These are phyloP conservation scores for Venturia oleaginea DNA, from an alignment of 2,329 filamentous ascomycete genomes.

Conservation along the genomic window DNA sequence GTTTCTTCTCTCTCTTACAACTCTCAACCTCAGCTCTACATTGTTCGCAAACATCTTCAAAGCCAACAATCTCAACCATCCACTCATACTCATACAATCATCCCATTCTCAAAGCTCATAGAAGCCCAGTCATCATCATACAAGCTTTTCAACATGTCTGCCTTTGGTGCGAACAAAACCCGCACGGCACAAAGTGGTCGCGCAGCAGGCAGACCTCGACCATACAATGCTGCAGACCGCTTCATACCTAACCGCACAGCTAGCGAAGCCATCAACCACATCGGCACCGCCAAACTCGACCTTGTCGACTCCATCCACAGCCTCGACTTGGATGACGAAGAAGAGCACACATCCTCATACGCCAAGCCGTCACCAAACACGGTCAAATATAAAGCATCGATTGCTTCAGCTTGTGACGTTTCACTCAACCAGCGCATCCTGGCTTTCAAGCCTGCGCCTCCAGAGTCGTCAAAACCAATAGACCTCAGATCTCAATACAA, in stretches of 20 bases:
- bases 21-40: not conserved
- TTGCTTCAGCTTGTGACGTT: slow-evolving; percentile 86
- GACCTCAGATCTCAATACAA: slow-evolving; percentile 98
- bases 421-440: slow-evolving; percentile 91
- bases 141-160: not conserved
- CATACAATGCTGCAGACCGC: slow-evolving; percentile 69
- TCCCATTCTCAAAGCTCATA: not conserved
- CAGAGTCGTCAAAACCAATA: slow-evolving; percentile 96
- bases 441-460: slow-evolving; percentile 95
- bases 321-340: slow-evolving; percentile 63
- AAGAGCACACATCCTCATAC: slow-evolving; percentile 53
- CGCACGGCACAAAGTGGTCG: not conserved
- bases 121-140: too few species aligned
- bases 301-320: slow-evolving; percentile 58
- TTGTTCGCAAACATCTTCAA: not conserved
- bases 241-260: slow-evolving; percentile 77
- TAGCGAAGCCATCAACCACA: slow-evolving; percentile 78
- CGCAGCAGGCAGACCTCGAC: not conserved
- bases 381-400: slow-evolving; percentile 82
- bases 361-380: slow-evolving; percentile 77
- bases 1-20: too few species aligned
- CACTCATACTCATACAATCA: not conserved
- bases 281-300: slow-evolving; percentile 76
- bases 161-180: not conserved
- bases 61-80: too few species aligned